These are phyloP conservation scores for Avicennia marina DNA, from an alignment of 257 asterid genomes.

Conservation along the genomic window DNA sequence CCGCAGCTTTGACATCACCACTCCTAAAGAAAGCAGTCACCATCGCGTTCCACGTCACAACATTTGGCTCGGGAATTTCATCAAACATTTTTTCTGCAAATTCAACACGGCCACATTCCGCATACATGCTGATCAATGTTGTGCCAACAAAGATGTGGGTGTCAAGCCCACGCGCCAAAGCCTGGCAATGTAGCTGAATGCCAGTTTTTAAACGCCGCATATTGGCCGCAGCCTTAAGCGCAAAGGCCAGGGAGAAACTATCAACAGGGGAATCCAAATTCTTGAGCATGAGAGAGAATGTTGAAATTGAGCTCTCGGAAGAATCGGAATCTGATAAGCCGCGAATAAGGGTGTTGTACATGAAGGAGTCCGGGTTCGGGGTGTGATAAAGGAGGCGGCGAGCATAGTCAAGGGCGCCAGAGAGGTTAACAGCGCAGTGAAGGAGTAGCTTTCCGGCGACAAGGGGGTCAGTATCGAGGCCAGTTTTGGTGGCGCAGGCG, in stretches of 20 bases:
- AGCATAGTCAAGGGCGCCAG: constrained; percentile 55
- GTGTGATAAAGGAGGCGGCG: constrained; percentile 37
- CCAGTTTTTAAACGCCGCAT: constrained; percentile 49
- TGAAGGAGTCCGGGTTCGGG: constrained; percentile 67
- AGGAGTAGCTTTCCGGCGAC: constrained; percentile 69
- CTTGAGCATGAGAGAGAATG: constrained; percentile 46
- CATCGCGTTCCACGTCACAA: constrained; percentile 79
- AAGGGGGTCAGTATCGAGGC: constrained; percentile 54
- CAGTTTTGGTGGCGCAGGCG: constrained; percentile 44
- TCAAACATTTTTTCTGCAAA: constrained; percentile 52
- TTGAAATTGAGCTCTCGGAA: constrained; percentile 43
- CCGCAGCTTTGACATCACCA: constrained; percentile 45
- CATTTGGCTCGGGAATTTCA: constrained; percentile 67
- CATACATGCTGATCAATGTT: constrained; percentile 81
- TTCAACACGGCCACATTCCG: constrained; percentile 53
- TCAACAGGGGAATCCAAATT: constrained; percentile 35
- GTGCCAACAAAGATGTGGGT: constrained; percentile 72
- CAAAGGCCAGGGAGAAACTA: constrained; percentile 73
- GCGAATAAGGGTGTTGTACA: constrained; percentile 83
- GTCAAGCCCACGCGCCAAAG: constrained; percentile 52
- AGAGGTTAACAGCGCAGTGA: constrained; percentile 53
- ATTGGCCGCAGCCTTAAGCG: constrained; percentile 72
- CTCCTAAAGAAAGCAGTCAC: constrained; percentile 62
- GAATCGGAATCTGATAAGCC: constrained; percentile 61
- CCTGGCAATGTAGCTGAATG: constrained; percentile 70